Evolutionary conservation across 768 basidiomycete species (phyloP), one percentile per base, ranked within the genome.

Genomic region (Thelephora ganbajun): DNA sequence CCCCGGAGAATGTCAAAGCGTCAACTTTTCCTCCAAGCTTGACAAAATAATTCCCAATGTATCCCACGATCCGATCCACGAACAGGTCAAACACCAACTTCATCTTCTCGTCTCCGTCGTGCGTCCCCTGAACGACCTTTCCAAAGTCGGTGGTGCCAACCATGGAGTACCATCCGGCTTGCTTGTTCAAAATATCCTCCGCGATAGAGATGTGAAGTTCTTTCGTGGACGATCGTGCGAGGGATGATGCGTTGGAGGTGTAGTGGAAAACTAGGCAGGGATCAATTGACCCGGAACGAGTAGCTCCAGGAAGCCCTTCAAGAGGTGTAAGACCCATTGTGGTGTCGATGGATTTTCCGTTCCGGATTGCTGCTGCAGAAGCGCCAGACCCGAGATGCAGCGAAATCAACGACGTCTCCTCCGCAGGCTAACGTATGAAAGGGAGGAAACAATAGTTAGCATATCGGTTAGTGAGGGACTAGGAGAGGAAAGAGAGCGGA

Each of bases 301-400:
- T 93, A 1, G 87, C 89, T 13, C 92, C 91, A 3, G 91, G 89
- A 0, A 94, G 68, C 2, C 90, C 90, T 47, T 79, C 78, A n/a
- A 91, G 63, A 3, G 90, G 91, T 1, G 92, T 92, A 34, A 96
- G 73, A 2, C 90, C 91, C 92, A 96, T 96, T 34, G 77, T 81
- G 1, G 89, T 93, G 62, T 94, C 88, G 53, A 82, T 69, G 18
- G 84, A 87, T 50, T 72, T 65, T 18, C 92, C 92, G 35, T 69
- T 58, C 44, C 71, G 69, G 60, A 94, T 81, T 14, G 79, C 78
- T 61, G 88, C 91, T 12, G 73, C 77, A 12, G 83, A 88, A 0
- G 90, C 91, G 12, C 92, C 92, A n/a, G 86, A 87, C 4, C 91
- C 91, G 48, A 94, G 76, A 61, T 94, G 92, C 26, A 89, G 69